Evolutionary conservation across 1,284 basidiomycete species (phyloP).

Genomic region (Austroboletus niveus): DNA sequence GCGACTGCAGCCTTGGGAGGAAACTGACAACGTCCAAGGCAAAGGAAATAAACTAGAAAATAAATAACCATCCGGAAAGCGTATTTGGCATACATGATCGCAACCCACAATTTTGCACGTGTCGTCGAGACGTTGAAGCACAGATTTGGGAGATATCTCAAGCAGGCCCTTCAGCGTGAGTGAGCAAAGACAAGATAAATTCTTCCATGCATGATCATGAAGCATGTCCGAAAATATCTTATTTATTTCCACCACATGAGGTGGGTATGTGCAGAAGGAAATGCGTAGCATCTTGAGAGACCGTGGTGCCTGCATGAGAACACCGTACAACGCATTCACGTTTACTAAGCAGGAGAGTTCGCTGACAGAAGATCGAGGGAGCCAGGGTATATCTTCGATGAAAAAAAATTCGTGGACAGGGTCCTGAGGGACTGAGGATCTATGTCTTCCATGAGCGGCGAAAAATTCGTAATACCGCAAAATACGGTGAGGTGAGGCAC

Average conservation of each 20-base stretch:
- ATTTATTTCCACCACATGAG: too few relatives aligned
- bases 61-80: too few relatives aligned
- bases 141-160: too few relatives aligned
- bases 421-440: slow-evolving; percentile 3
- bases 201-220: not conserved
- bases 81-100: too few relatives aligned
- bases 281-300: not conserved
- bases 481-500: slow-evolving; percentile 2
- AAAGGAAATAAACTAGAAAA: too few relatives aligned
- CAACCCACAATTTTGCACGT: too few relatives aligned
- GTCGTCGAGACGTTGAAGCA: too few relatives aligned
- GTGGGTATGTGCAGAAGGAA: too few relatives aligned
- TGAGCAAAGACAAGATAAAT: not conserved
- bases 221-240: not conserved
- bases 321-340: too few relatives aligned
- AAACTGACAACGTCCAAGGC: too few relatives aligned
- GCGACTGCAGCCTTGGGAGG: too few relatives aligned
- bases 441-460: not conserved
- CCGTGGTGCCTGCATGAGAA: not conserved
- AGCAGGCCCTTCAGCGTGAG: not conserved
- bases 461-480: not conserved
- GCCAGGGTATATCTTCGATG: not conserved
- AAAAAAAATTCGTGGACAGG: not conserved
- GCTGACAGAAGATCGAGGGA: slow-evolving; percentile 1
- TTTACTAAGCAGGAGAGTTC: not conserved